phyloP scores from a whole-genome alignment of 768 basidiomycete genomes.

The Tephrocybe rancida region DNA sequence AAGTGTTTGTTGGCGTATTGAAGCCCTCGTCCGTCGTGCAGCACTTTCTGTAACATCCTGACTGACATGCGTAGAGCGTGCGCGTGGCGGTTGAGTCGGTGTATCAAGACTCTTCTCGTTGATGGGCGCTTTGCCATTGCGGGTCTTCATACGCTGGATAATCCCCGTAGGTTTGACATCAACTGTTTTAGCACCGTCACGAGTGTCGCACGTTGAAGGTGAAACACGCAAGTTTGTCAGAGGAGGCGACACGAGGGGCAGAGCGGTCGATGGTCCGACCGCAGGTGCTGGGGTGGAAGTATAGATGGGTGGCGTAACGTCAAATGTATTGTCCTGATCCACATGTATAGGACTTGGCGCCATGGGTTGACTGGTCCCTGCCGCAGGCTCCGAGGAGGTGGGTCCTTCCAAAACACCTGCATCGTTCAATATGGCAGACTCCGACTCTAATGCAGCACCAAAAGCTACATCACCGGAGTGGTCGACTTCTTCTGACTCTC shows the following conservation, averaged over 20 bases:
- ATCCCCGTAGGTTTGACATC: slow-evolving; percentile 24
- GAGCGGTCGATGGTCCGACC: slow-evolving; percentile 3
- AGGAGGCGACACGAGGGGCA: background rate
- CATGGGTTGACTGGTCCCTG: slow-evolving; percentile 8
- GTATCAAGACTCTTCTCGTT: background rate
- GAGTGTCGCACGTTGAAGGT: background rate
- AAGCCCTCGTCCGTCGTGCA: slow-evolving; percentile 27
- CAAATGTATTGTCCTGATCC: background rate
- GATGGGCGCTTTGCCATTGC: slow-evolving; percentile 32
- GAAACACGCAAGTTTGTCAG: background rate
- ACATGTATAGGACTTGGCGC: slow-evolving; percentile 18
- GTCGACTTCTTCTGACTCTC: slow-evolving; percentile 34
- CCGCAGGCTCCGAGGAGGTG: background rate
- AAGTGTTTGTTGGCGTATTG: slow-evolving; percentile 18
- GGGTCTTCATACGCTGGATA: slow-evolving; percentile 43
- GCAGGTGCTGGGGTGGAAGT: slow-evolving; percentile 1
- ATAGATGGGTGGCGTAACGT: slow-evolving; percentile 6
- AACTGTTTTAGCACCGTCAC: background rate
- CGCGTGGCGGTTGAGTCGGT: background rate
- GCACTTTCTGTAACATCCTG: slow-evolving; percentile 16
- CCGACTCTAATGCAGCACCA: slow-evolving; percentile 33
- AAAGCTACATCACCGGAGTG: slow-evolving; percentile 34
- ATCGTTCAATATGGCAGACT: slow-evolving; percentile 20
- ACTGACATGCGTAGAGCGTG: background rate
- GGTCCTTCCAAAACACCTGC: background rate